Percentiles rank a stretch among this genome's conserved stretches.
These are phyloP conservation scores for Comarum palustre DNA, from an alignment of 306 rosid genomes.

Conservation along the genomic window DNA sequence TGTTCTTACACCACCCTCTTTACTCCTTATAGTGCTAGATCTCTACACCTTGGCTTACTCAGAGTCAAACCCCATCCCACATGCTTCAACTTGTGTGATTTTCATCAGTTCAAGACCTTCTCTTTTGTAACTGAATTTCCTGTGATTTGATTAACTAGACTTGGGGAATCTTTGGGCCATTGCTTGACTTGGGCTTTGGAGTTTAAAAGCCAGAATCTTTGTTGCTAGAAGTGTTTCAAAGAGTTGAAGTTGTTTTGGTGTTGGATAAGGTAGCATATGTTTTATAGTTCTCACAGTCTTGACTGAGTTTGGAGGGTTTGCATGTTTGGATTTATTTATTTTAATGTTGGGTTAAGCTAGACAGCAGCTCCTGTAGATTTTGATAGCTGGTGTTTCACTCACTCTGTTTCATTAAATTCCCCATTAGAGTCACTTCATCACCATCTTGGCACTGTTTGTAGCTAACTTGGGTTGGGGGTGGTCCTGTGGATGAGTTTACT, in stretches of 20 bases:
- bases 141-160: slow-evolving; percentile 32
- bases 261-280: slow-evolving; percentile 58
- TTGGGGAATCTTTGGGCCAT: slow-evolving; percentile 56
- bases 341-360: slow-evolving; percentile 35
- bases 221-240: slow-evolving; percentile 26
- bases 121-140: slow-evolving; percentile 25
- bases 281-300: not conserved
- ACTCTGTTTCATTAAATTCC: slow-evolving; percentile 9
- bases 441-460: slow-evolving; percentile 35
- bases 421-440: slow-evolving; percentile 38
- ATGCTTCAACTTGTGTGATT: slow-evolving; percentile 30
- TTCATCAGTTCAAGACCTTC: slow-evolving; percentile 29
- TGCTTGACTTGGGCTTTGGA: slow-evolving; percentile 47
- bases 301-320: slow-evolving; percentile 35
- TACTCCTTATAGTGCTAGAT: slow-evolving; percentile 26
- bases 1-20: slow-evolving; percentile 15
- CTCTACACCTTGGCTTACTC: slow-evolving; percentile 21
- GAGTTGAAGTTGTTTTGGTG: slow-evolving; percentile 41
- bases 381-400: slow-evolving; percentile 39
- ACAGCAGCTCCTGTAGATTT: slow-evolving; percentile 63
- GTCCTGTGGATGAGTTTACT: slow-evolving; percentile 75
- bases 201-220: slow-evolving; percentile 62
- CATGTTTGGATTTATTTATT: slow-evolving; percentile 26
- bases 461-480: slow-evolving; percentile 48
- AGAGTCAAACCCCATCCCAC: slow-evolving; percentile 38